Conservation (phyloP, 345 rosid species). For the Noccaea caerulescens region DNA sequence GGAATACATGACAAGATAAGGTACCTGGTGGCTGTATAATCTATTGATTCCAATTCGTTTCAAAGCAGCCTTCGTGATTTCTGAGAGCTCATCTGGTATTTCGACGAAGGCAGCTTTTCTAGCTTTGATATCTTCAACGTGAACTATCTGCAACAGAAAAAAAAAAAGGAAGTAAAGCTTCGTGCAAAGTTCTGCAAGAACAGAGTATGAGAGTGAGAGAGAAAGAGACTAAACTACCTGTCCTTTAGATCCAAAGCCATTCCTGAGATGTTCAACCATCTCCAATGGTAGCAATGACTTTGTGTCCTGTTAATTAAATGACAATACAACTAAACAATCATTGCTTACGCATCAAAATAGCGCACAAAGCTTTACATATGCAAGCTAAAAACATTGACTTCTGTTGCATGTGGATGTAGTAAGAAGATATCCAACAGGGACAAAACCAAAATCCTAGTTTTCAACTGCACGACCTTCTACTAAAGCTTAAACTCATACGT, state of each 20-base stretch:
- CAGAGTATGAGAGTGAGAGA: conserved; percentile 24
- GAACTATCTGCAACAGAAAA: conserved; percentile 68
- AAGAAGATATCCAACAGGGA: background rate
- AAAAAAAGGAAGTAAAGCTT: conserved; percentile 9
- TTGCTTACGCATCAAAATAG: background rate
- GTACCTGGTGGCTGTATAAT: conserved; percentile 91
- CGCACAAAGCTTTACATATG: background rate
- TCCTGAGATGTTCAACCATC: conserved; percentile 86
- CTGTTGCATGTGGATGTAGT: background rate
- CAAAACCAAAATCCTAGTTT: background rate
- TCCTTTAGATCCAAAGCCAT: conserved; percentile 72
- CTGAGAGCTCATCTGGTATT: conserved; percentile 66
- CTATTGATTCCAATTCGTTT: conserved; percentile 65
- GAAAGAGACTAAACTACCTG: conserved; percentile 57
- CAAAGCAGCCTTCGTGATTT: conserved; percentile 63
- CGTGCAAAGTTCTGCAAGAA: conserved; percentile 4
- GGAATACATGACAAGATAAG: conserved; percentile 32
- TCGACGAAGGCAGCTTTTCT: conserved; percentile 61
- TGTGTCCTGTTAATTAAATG: conserved; percentile 52
- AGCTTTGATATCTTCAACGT: conserved; percentile 65
- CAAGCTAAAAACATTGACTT: conserved; percentile 1
- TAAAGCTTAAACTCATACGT: background rate
- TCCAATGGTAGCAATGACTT: conserved; percentile 63
- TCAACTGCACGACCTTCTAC: background rate
- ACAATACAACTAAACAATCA: background rate